A percentile compares a stretch with the other conserved stretches of the same genome.
Conservation (phyloP, 805 yeast genomes). For the Candida tibetensis region DNA sequence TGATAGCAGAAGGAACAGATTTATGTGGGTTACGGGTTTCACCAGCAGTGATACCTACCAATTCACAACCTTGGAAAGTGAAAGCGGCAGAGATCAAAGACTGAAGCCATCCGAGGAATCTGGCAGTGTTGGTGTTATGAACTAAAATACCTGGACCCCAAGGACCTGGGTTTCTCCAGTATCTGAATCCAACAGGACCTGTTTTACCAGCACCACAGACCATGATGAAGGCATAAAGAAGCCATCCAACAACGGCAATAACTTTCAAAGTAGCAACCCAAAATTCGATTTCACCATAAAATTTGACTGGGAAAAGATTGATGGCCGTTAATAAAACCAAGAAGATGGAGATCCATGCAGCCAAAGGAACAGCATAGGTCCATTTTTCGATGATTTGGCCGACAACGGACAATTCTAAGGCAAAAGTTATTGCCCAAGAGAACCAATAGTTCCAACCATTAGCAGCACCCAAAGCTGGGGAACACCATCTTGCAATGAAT, state of each 20-base stretch:
- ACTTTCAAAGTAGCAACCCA: constrained; percentile 71
- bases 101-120: constrained; percentile 67
- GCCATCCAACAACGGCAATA: constrained; percentile 67
- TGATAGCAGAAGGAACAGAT: constrained; percentile 69
- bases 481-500: constrained; percentile 63
- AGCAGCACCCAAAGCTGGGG: constrained; percentile 72
- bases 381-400: constrained; percentile 65
- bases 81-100: constrained; percentile 74
- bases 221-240: constrained; percentile 64
- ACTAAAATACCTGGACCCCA: constrained; percentile 67
- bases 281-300: constrained; percentile 73
- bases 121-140: constrained; percentile 46
- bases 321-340: constrained; percentile 52
- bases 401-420: constrained; percentile 68
- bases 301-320: constrained; percentile 66
- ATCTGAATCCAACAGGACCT: constrained; percentile 75
- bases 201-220: constrained; percentile 70
- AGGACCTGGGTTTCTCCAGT: constrained; percentile 78
- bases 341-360: constrained; percentile 70
- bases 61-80: constrained; percentile 77
- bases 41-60: constrained; percentile 73
- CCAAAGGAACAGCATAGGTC: constrained; percentile 67
- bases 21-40: constrained; percentile 69
- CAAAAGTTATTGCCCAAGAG: constrained; percentile 74
- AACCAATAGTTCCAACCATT: constrained; percentile 75